Conservation (phyloP, 1,139 yeast species). For the Hyphopichia wangnamkhiaoensis region DNA sequence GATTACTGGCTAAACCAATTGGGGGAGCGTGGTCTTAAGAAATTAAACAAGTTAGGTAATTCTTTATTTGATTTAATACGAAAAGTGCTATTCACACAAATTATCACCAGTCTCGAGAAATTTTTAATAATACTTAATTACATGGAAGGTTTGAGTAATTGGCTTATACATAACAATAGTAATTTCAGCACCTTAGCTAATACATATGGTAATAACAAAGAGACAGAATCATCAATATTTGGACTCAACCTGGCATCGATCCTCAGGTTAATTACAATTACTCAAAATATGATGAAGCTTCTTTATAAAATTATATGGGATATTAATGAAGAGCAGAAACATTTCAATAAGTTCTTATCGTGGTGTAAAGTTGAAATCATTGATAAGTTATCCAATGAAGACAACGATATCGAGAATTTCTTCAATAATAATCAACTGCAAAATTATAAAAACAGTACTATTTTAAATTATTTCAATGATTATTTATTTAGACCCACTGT, state of each 20-base stretch:
- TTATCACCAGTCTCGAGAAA: conserved; percentile 61
- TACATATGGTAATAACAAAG: neutral
- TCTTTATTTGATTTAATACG: conserved; percentile 50
- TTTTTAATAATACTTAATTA: conserved; percentile 51
- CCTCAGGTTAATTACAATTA: conserved; percentile 23
- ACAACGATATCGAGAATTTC: conserved; percentile 28
- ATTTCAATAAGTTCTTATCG: conserved; percentile 50
- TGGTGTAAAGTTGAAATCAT: conserved; percentile 47
- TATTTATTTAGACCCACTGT: conserved; percentile 26
- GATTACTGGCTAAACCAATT: conserved; percentile 52
- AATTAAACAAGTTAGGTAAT: conserved; percentile 55
- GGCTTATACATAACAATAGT: conserved; percentile 27
- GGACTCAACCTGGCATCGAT: conserved; percentile 32
- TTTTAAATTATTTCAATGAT: conserved; percentile 32
- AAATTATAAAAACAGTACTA: conserved; percentile 23
- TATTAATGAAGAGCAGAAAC: conserved; percentile 51
- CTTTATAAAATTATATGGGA: conserved; percentile 47
- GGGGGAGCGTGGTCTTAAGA: conserved; percentile 69
- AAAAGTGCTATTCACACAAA: conserved; percentile 46
- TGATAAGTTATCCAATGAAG: conserved; percentile 38
- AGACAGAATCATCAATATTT: conserved; percentile 9
- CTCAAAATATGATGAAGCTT: conserved; percentile 34
- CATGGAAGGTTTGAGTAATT: conserved; percentile 45
- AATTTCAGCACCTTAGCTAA: conserved; percentile 10
- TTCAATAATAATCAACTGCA: conserved; percentile 17